Evolutionary conservation across 2,329 filamentous ascomycete species (phyloP), one percentile per base, ranked within the genome.

Genomic region (Cytospora chrysosperma): DNA sequence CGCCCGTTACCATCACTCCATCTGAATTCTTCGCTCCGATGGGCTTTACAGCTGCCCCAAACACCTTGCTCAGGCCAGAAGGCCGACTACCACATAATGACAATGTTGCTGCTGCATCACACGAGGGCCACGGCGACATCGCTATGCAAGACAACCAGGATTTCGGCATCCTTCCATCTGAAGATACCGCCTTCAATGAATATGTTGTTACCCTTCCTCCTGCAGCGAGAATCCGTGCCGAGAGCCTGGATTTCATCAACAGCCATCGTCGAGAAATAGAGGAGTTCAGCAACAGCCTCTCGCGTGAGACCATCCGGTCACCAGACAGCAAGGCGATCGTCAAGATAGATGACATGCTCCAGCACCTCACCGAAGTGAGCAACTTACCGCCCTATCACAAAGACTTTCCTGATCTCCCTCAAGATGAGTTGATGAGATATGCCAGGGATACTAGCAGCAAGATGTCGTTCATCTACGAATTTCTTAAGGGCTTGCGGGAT

Each of bases 381-480:
- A 85, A 88, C 69, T 80, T 85, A 47, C 85, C 84, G 4, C 80
- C 81, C 5, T 81, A 84, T 40, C 73, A 81, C 47, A 74, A 82
- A 27, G 79, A 79, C n/a, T 75, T 82, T 9, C 70, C 73, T 2
- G 69, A 78, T 15, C 74, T 84, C 61, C 72, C 77, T 2, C 69
- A 77, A 9, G 70, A 72, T 4, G 77, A 81, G 26, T 75, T 79
- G 59, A 80, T 81, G 68, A 86, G 81, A 69, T 83, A 85, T 67
- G 79, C 81, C 1, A 78, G 81, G 61, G 81, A 81, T 59, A 81
- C 83, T 12, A 88, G 86, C 71, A 75, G 83, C 61, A 89, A 89
- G 68, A 85, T 84, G 68, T 80, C 79, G 34, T 88, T 89, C 67
- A 69, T 88, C 7, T 81, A 78, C 52, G 84, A 87, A 66, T 74